Base-by-base conservation (phyloP, 2,329 filamentous ascomycete genomes). In the Colletotrichum tanaceti region DNA sequence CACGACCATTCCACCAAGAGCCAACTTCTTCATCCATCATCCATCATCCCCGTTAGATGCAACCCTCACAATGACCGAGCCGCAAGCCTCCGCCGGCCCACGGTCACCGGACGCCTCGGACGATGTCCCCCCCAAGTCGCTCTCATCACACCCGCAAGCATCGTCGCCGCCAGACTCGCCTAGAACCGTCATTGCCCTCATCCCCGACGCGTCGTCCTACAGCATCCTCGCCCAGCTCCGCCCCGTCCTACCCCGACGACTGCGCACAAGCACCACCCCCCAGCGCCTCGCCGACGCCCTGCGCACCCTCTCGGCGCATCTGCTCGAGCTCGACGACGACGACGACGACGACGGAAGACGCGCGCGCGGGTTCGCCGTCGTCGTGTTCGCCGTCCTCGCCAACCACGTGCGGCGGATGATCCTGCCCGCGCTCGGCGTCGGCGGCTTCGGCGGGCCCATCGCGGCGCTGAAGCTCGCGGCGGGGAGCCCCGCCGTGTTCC, bases 391-490 rank as follows among this genome's bases (percentile, higher is more conserved):
- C 58, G 75, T 80, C 18, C 66, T 82, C 14, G 49, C 78, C 32
- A 78, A 83, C 74, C 81, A 84, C 71, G 73, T 80, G 18, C 77
- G 79, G 5, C 73, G 78, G 22, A 72, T 76, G n/a, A 64, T 82
- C 0, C 49, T 63, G 13, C 78, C 77, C 7, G 75, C 70, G 72
- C 65, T 79, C 0, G 76, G 74, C 4, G 71, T 75, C 24, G 79
- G 76, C 39, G 57, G 76, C 14, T 76, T 76, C 71, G 63, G 71
- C 65, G 72, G 72, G 24, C 79, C 78, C 13, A 73, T 78, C 62
- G 78, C 76, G 35, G 73, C 74, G 68, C 75, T 81, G 71, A 81
- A 78, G 62, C 73, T 78, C 49, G 80, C 77, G n/a, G 72, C 72
- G 6, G 75, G 71, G 16, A 77, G 77, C 38, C 81, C 79, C 5